Conservation (phyloP, 2,329 filamentous ascomycete genomes). For the Myotisia sp. region DNA sequence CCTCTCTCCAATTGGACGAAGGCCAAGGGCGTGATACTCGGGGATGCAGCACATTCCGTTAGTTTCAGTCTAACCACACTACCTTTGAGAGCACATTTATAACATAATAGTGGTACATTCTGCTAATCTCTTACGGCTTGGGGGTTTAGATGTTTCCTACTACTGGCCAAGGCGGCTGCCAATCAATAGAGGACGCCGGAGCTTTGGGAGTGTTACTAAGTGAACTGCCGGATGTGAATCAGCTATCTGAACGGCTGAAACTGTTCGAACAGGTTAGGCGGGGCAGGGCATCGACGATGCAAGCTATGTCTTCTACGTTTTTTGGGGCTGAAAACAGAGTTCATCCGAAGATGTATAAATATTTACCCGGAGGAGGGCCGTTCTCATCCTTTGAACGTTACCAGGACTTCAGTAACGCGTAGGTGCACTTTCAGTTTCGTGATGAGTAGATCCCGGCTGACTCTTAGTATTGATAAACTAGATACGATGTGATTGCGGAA, state of each 20-base stretch:
- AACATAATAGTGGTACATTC: not conserved
- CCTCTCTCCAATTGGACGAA: conserved; percentile 2
- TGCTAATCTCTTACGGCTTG: not conserved
- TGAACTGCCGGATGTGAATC: not conserved
- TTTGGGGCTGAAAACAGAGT: conserved; percentile 1
- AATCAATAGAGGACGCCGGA: conserved; percentile 3
- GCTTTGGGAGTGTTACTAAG: conserved; percentile 2
- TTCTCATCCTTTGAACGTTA: not conserved
- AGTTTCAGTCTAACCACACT: too few species aligned
- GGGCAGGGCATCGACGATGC: not conserved
- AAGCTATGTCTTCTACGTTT: conserved; percentile 2
- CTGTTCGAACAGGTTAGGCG: not conserved
- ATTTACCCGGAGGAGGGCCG: not conserved
- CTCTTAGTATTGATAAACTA: not conserved
- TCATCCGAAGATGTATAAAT: not conserved
- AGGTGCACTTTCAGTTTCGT: too few species aligned
- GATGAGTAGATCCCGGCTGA: too few species aligned
- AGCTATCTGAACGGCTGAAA: not conserved
- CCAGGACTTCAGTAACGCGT: too few species aligned
- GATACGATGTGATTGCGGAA: conserved; percentile 2
- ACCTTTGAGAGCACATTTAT: too few species aligned
- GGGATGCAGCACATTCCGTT: conserved; percentile 3
- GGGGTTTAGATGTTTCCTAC: conserved; percentile 3
- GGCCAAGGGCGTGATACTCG: not conserved
- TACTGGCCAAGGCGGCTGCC: conserved; percentile 4